phyloP scores from a whole-genome alignment of 495 filamentous ascomycete genomes.

The Penicilliopsis zonata region DNA sequence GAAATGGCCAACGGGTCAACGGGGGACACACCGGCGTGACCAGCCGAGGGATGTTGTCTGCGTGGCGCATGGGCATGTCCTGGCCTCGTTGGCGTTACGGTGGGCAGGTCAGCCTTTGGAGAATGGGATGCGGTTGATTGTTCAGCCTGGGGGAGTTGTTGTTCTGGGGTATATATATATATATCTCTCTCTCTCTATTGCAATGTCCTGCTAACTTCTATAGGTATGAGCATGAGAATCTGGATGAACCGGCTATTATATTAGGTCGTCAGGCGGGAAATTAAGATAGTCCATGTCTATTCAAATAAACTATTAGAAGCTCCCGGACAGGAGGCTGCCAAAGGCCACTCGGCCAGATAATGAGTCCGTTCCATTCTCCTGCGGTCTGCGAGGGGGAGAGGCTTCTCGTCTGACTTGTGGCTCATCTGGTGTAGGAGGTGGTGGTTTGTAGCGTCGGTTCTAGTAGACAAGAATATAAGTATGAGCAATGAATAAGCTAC shows the following conservation, averaged over 20 bases:
- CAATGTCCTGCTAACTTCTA: background rate
- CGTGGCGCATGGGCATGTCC: conserved; percentile 7
- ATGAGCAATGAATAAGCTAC: too few relatives aligned
- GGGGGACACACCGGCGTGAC: background rate
- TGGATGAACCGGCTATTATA: conserved; percentile 6
- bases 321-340: background rate
- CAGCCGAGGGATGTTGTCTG: conserved; percentile 7
- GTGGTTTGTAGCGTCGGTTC: background rate
- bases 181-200: background rate
- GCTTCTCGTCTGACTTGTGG: background rate
- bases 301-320: background rate
- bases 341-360: background rate
- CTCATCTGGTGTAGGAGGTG: background rate
- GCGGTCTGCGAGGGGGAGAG: background rate
- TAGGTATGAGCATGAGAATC: conserved; percentile 8
- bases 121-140: conserved; percentile 6
- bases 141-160: conserved; percentile 7
- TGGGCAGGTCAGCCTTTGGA: conserved; percentile 6
- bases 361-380: background rate
- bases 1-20: conserved; percentile 3
- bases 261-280: conserved; percentile 3
- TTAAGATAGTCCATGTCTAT: background rate
- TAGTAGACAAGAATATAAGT: too few relatives aligned
- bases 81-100: conserved; percentile 7
- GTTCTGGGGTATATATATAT: conserved; percentile 6